phyloP scores from a whole-genome alignment of 2,329 filamentous ascomycete species.

The Dissoconium aciculare region DNA sequence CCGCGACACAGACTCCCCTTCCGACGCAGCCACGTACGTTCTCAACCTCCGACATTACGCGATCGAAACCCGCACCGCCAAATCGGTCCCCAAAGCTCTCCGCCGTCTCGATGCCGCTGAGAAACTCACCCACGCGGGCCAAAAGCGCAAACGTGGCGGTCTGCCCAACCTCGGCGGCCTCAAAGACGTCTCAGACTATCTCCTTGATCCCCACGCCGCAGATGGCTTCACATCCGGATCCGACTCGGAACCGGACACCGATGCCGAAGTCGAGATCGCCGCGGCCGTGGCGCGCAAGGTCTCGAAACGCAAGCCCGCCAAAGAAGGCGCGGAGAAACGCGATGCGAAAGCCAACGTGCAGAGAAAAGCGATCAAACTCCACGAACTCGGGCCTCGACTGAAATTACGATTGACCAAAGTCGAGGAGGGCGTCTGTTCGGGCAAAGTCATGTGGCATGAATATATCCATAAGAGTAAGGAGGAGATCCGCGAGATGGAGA shows the following conservation, averaged over 20 bases:
- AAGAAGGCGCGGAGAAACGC: slow-evolving; percentile 24
- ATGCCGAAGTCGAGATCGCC: slow-evolving; percentile 83
- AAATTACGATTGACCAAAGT: slow-evolving; percentile 83
- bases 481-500: slow-evolving; percentile 65
- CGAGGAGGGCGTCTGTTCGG: slow-evolving; percentile 79
- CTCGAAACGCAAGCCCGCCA: slow-evolving; percentile 37
- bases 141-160: slow-evolving; percentile 26
- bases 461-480: slow-evolving; percentile 71
- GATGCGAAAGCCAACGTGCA: slow-evolving; percentile 44
- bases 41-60: slow-evolving; percentile 87
- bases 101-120: slow-evolving; percentile 75
- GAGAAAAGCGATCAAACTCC: slow-evolving; percentile 75
- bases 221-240: slow-evolving; percentile 84
- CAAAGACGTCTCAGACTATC: slow-evolving; percentile 86
- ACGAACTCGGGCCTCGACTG: slow-evolving; percentile 85
- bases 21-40: slow-evolving; percentile 41
- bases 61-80: slow-evolving; percentile 77
- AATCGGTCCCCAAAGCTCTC: slow-evolving; percentile 62
- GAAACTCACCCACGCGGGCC: slow-evolving; percentile 48
- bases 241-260: slow-evolving; percentile 83
- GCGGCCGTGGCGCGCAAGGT: slow-evolving; percentile 46
- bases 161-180: slow-evolving; percentile 83
- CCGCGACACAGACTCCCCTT: slow-evolving; percentile 20
- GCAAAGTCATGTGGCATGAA: slow-evolving; percentile 95
- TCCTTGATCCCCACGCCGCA: slow-evolving; percentile 62